Conservation (phyloP, 2,329 filamentous ascomycete species). For the Pseudogymnoascus sp. region DNA sequence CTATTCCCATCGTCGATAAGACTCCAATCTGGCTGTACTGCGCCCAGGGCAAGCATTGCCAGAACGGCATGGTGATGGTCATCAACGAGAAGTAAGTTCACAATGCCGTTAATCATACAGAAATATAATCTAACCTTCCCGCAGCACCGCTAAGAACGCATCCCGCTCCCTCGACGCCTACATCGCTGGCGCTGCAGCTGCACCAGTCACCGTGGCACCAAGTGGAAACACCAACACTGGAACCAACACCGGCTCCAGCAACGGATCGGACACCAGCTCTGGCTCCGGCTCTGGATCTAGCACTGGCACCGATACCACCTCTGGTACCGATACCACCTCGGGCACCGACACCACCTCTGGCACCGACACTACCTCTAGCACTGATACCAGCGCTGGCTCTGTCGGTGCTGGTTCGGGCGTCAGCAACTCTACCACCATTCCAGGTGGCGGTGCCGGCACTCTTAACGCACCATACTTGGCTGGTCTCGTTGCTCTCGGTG, state of each 20-base stretch:
- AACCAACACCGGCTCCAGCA: slow-evolving; percentile 11
- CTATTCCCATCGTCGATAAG: slow-evolving; percentile 60
- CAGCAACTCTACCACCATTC: not conserved
- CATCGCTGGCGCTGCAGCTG: slow-evolving; percentile 31
- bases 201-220: slow-evolving; percentile 36
- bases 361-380: not conserved
- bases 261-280: slow-evolving; percentile 10
- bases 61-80: slow-evolving; percentile 35
- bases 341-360: not conserved
- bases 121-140: slow-evolving; percentile 11
- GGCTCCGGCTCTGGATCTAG: slow-evolving; percentile 12
- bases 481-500: not conserved
- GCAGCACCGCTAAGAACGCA: slow-evolving; percentile 39
- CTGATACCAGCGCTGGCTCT: not conserved
- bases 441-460: not conserved
- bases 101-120: slow-evolving; percentile 30
- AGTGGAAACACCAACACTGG: slow-evolving; percentile 21
- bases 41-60: slow-evolving; percentile 67
- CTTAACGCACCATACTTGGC: not conserved
- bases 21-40: slow-evolving; percentile 77
- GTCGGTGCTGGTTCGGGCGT: not conserved
- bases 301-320: slow-evolving; percentile 8
- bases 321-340: not conserved
- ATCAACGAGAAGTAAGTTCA: slow-evolving; percentile 47
- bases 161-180: slow-evolving; percentile 43